Evolutionary conservation across 148 eudicot genomes (phyloP).

Genomic region (Silene uniflora): DNA sequence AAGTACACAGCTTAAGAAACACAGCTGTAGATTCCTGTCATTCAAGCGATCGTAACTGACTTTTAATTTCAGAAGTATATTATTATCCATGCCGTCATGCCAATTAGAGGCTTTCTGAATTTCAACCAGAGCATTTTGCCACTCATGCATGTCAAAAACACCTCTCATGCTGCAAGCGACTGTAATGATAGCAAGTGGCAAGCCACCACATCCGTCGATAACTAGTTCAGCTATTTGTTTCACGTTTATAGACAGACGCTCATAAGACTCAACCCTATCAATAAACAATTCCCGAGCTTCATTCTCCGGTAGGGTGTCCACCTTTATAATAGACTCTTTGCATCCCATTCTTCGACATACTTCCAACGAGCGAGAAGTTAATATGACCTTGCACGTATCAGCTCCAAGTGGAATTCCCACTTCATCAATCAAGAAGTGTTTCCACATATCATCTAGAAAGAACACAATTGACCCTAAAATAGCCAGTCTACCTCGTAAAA

Average conservation of each 20-base stretch:
- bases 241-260: neutral
- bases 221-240: constrained; percentile 7
- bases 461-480: neutral
- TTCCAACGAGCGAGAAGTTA: constrained; percentile 10
- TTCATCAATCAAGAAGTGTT: neutral
- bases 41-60: constrained; percentile 5
- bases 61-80: constrained; percentile 11
- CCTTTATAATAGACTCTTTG: neutral
- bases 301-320: neutral
- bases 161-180: constrained; percentile 22
- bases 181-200: constrained; percentile 23
- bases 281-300: constrained; percentile 10
- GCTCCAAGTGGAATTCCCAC: constrained; percentile 14
- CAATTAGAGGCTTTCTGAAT: neutral
- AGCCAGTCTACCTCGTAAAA: neutral
- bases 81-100: constrained; percentile 3
- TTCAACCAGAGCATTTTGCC: constrained; percentile 16
- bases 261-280: constrained; percentile 1
- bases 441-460: constrained; percentile 23
- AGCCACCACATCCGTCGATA: constrained; percentile 7
- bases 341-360: constrained; percentile 26
- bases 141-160: constrained; percentile 4
- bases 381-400: constrained; percentile 5
- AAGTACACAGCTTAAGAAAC: constrained; percentile 6
- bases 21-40: neutral